Base-by-base conservation (phyloP, 176 grass and related monocot genomes). In the Triticum turgidum region DNA sequence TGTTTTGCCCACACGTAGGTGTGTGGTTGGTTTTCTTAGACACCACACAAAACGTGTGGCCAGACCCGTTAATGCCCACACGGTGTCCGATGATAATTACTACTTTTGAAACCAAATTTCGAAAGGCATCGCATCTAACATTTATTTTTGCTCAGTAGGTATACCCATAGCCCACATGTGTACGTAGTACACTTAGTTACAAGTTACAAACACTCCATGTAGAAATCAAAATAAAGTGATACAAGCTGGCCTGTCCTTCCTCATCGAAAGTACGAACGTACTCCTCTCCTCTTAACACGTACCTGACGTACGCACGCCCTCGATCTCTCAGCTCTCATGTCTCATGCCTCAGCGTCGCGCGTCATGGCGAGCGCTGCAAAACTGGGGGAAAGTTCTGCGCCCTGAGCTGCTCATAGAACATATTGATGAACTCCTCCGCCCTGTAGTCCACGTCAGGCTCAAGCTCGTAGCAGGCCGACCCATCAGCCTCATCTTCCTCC, bases 381-480 rank as follows among this genome's bases (percentile, higher is more conserved):
- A 51, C 49, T 1, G 85, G 65, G 52, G 63, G 68, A 32, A 89
- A 61, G 73, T 56, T 92, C 84, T 97, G 94, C 72, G 86, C 88
- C 84, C 90, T 97, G 73, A 97, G 85, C 76, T 97, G 90, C 90
- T 97, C 83, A 73, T 97, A 94, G 86, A 97, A 97, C 89, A 77
- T 97, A 73, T 71, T 90, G 65, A 97, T 97, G 88, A 97, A 97
- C 78, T 97, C 89, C 86, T 97, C 94, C 47, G 94, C 94, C 86
- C 85, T 94, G 84, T 85, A 87, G 87, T 97, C 90, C 33, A 97
- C 92, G 81, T 96, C 94, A 65, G 73, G 34, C 66, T 84, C 91
- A 29, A 65, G 35, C n/a, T n/a, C 70, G 51, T 61, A 51, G 65
- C 80, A 69, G 42, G 6, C 67, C 80, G 52, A 86, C 4, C 1